phyloP scores from a whole-genome alignment of 1,284 basidiomycete species.

The Apiotrichum veenhuisii region DNA sequence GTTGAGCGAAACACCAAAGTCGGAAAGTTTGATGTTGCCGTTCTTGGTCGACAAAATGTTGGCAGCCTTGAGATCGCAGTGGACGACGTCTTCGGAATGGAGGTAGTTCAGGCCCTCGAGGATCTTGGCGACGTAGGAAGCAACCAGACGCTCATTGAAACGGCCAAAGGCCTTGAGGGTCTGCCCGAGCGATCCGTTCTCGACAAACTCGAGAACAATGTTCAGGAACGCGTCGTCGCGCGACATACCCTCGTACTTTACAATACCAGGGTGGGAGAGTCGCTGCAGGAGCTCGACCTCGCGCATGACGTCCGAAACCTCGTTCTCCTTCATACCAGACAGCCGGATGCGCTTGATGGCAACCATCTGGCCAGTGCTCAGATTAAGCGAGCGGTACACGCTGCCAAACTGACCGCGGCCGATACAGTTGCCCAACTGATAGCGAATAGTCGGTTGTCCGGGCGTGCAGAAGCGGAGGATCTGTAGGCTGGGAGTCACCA shows the following conservation, averaged over 20 bases:
- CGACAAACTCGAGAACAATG: constrained; percentile 91
- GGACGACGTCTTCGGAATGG: constrained; percentile 88
- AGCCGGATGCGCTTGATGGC: constrained; percentile 88
- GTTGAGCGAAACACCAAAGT: constrained; percentile 57
- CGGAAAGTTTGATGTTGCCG: constrained; percentile 55
- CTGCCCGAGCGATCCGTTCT: constrained; percentile 87
- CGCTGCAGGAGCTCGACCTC: constrained; percentile 88
- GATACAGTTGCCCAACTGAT: constrained; percentile 93
- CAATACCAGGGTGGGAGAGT: constrained; percentile 84
- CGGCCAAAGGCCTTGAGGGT: constrained; percentile 87
- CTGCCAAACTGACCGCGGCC: constrained; percentile 94
- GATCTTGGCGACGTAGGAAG: constrained; percentile 87
- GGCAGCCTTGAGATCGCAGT: constrained; percentile 98
- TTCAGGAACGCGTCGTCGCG: constrained; percentile 78
- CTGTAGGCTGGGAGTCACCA: constrained; percentile 61
- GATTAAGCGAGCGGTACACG: constrained; percentile 87
- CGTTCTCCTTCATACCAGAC: constrained; percentile 77
- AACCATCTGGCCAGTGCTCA: constrained; percentile 88
- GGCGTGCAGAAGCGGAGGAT: constrained; percentile 71
- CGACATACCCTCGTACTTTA: constrained; percentile 92
- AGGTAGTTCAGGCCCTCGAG: constrained; percentile 93
- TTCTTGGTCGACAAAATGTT: constrained; percentile 59
- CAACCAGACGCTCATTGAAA: constrained; percentile 81
- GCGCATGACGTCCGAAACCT: constrained; percentile 78
- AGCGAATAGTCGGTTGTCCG: constrained; percentile 73